Conservation (phyloP, 2,329 filamentous ascomycete genomes). For the Sclerotinia glacialis region DNA sequence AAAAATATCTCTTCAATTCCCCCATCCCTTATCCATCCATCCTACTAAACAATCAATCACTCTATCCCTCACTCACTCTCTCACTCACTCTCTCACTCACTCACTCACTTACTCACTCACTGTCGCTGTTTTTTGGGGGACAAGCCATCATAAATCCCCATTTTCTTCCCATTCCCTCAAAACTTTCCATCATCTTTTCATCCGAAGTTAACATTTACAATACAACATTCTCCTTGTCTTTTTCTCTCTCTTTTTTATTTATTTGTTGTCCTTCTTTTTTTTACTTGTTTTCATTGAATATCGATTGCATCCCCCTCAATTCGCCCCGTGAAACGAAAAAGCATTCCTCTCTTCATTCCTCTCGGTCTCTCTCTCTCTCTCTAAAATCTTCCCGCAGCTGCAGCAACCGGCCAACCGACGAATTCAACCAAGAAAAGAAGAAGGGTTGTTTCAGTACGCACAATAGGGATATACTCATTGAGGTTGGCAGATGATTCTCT, state of each 20-base stretch:
- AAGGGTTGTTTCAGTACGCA: constrained; percentile 16
- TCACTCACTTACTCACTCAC: not conserved
- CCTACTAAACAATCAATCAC: not conserved
- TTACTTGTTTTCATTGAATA: not conserved
- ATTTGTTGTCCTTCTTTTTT: constrained; percentile 11
- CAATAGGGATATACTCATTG: constrained; percentile 13
- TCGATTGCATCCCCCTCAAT: not conserved
- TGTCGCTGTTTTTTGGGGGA: not conserved
- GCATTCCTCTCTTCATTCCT: constrained; percentile 24
- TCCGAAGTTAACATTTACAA: constrained; percentile 1
- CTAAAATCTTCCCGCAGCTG: not conserved
- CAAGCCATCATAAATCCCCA: constrained; percentile 2
- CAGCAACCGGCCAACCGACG: constrained; percentile 16
- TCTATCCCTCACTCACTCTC: too few species aligned
- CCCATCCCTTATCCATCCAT: not conserved
- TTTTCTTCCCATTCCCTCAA: not conserved
- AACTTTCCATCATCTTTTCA: not conserved
- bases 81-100: too few species aligned
- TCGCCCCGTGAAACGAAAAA: constrained; percentile 12
- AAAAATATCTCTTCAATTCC: not conserved
- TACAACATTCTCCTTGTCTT: constrained; percentile 19
- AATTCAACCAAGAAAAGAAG: not conserved
- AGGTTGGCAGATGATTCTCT: constrained; percentile 22
- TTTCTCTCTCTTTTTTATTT: not conserved
- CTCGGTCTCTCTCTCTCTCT: not conserved